These are phyloP conservation scores for Pilatotrama ljubarskyi DNA, from an alignment of 768 basidiomycete species.

Conservation along the genomic window DNA sequence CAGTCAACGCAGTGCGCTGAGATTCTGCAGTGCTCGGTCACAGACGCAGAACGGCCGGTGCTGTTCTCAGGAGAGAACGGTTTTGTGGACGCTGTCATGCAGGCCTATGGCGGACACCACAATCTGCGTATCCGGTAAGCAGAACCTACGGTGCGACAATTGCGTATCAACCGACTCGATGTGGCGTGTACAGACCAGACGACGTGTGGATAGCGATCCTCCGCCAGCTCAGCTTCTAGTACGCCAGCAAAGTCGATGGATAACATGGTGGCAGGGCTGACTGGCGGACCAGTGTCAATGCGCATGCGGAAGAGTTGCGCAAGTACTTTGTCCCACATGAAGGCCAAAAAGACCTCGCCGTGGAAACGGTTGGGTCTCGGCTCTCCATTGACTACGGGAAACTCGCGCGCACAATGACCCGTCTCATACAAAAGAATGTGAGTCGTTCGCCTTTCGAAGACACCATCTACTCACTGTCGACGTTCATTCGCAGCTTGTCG, in stretches of 20 bases:
- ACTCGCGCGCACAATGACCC: slow-evolving; percentile 32
- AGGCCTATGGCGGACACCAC: neutral
- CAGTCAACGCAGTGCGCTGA: no score
- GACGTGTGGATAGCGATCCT: slow-evolving; percentile 50
- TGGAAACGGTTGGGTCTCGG: slow-evolving; percentile 24
- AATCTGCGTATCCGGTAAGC: neutral
- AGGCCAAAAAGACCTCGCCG: slow-evolving; percentile 33
- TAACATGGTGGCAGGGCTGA: no score
- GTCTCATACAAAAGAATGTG: slow-evolving; percentile 25
- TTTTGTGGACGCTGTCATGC: slow-evolving; percentile 1
- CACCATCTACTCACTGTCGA: neutral
- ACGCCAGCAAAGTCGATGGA: neutral
- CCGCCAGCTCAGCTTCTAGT: slow-evolving; percentile 38
- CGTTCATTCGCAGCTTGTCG: slow-evolving; percentile 19
- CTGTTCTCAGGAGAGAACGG: neutral
- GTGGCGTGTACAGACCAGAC: slow-evolving; percentile 44
- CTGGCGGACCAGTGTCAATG: slow-evolving; percentile 23
- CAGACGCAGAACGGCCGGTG: neutral
- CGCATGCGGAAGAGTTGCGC: slow-evolving; percentile 35
- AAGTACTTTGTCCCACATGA: slow-evolving; percentile 37
- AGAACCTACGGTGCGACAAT: no score
- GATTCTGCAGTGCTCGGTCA: neutral
- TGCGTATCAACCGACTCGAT: no score
- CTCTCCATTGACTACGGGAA: slow-evolving; percentile 34
- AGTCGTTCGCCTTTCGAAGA: neutral